These are phyloP conservation scores for Rugonectria rugulosa DNA, from an alignment of 2,329 filamentous ascomycete species.

Conservation along the genomic window DNA sequence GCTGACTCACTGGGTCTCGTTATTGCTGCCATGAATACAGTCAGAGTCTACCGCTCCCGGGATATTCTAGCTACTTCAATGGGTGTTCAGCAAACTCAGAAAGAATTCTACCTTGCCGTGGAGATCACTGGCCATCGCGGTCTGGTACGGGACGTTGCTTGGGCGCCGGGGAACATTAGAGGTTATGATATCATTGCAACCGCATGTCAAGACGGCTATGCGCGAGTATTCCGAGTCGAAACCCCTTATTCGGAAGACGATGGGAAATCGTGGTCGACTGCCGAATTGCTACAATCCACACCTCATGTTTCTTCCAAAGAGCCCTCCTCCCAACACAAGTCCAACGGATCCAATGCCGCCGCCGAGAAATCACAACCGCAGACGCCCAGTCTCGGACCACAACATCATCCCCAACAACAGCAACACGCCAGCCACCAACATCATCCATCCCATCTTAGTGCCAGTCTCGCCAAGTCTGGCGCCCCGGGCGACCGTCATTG, in stretches of 20 bases:
- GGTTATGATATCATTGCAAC: conserved; percentile 92
- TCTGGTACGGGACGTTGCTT: conserved; percentile 86
- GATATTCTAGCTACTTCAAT: conserved; percentile 62
- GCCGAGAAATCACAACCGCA: conserved; percentile 29
- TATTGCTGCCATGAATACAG: conserved; percentile 84
- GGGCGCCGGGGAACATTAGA: conserved; percentile 90
- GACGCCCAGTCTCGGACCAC: conserved; percentile 35
- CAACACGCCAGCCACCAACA: conserved; percentile 44
- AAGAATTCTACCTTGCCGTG: conserved; percentile 85
- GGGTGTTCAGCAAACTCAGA: conserved; percentile 64
- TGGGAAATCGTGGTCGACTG: conserved; percentile 58
- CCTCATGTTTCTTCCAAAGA: conserved; percentile 35
- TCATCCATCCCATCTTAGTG: conserved; percentile 57
- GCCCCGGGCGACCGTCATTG: conserved; percentile 57
- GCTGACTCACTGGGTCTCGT: conserved; percentile 81
- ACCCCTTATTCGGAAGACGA: conserved; percentile 60
- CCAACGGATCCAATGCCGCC: conserved; percentile 38
- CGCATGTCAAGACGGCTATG: conserved; percentile 88
- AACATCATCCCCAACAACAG: conserved; percentile 28
- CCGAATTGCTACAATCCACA: conserved; percentile 52
- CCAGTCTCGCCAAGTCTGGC: conserved; percentile 60
- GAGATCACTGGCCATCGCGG: conserved; percentile 77
- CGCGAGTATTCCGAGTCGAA: conserved; percentile 85
- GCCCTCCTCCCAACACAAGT: conserved; percentile 41
- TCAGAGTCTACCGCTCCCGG: conserved; percentile 82